Evolutionary conservation across 148 eudicot species (phyloP), one percentile per base, ranked within the genome.

Genomic region (Oxyria digyna): DNA sequence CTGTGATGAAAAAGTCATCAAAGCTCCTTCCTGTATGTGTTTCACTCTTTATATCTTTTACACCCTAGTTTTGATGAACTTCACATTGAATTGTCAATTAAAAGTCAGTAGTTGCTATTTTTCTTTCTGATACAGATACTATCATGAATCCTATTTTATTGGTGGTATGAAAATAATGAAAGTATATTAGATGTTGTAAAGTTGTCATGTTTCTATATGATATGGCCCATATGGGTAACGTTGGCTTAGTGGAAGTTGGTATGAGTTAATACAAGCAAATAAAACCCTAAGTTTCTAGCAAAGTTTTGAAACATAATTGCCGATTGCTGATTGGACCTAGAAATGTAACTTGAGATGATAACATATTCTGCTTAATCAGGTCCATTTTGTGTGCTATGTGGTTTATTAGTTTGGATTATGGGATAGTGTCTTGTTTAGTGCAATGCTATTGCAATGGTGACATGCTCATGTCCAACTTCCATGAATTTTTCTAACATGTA

Each of bases 1-100:
- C 97, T 72, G 74, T 94, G n/a, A 85, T 90, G 81, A 93, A 93
- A 83, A 89, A 86, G 69, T 78, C 85, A 69, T 80, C 84, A 40
- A 83, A 78, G 59, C 70, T 76, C 69, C 91, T 93, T 55, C 98
- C 98, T 55, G 98, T 93, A 73, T 75, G 91, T 54, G 62, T 1
- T 54, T 14, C 15, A 59, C 65, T 6, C 13, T 29, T 10, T 59
- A 17, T 59, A 31, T 59, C 62, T 31, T 15, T 1, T 13, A 12
- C 13, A 8, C 33, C 24, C 63, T 26, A 3, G n/a, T 24, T 55
- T 50, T 73, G 41, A 38, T 8, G 41, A 4, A 10, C 17, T 26
- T n/a, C n/a, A n/a, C n/a, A n/a, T n/a, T n/a, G n/a, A n/a, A n/a
- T n/a, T n/a, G n/a, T n/a, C n/a, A n/a, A n/a, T n/a, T n/a, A n/a